Evolutionary conservation across 306 rosid genomes (phyloP).

Genomic region (Prunus padus): DNA sequence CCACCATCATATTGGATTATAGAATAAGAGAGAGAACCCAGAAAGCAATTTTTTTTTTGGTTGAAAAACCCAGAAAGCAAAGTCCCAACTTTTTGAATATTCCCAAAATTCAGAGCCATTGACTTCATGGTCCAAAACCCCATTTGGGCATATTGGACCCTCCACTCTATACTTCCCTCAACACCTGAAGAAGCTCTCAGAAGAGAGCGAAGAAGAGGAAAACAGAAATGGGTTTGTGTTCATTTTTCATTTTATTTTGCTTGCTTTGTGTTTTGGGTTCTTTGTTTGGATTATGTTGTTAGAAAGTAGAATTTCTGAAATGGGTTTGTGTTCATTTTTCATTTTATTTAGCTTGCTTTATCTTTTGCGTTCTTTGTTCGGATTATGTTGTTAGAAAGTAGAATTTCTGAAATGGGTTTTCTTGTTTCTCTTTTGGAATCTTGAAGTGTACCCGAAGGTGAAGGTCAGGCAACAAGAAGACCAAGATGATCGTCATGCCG

Average conservation of each 20-base stretch:
- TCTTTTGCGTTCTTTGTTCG: not conserved
- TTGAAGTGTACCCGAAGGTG: constrained; percentile 34
- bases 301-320: not conserved
- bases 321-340: constrained; percentile 21
- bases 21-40: not conserved
- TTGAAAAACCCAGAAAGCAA: not conserved
- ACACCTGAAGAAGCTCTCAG: constrained; percentile 6
- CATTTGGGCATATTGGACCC: not conserved
- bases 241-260: not conserved
- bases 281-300: not conserved
- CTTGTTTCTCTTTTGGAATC: not conserved
- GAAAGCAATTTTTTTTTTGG: not conserved
- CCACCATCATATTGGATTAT: not conserved
- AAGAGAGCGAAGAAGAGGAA: not conserved
- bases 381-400: not conserved
- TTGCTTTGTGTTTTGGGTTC: not conserved
- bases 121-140: not conserved
- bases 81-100: not conserved
- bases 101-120: not conserved
- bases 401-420: constrained; percentile 10
- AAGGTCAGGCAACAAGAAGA: constrained; percentile 29
- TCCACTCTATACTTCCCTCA: too few species aligned
- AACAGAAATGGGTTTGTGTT: constrained; percentile 26
- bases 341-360: not conserved
- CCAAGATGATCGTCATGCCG: constrained; percentile 25